Evolutionary conservation across 2,329 filamentous ascomycete genomes (phyloP), one percentile per base, ranked within the genome.

Genomic region (Ophiostoma triangulosporum): DNA sequence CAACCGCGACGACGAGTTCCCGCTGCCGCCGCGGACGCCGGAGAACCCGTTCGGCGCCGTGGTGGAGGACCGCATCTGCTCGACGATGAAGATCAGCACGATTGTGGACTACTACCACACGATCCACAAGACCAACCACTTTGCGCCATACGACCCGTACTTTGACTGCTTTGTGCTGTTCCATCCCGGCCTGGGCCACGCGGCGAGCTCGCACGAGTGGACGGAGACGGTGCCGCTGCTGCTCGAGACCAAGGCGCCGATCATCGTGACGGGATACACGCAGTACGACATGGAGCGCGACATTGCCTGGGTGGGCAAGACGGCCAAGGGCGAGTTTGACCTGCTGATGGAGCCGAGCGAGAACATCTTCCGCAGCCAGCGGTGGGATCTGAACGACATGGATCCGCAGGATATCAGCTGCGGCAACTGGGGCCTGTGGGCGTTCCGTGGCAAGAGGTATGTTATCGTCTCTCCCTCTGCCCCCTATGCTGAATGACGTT

Each of bases 21-120:
- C 93, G 1, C 76, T 97, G 1, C 93, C 94, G 1, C 79, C 86
- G 60, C 83, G 90, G 54, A 96, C 88, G 1, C 74, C 90, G 0
- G 71, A 74, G 9, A 98, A 98, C 65, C 93, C 93, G 0, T 98
- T 90, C 61, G 93, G 93, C 40, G 88, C 87, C n/a, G 77, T 98
- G 51, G 80, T 96, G 14, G 94, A 98, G 70, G 91, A 95, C 67
- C 82, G 91, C 51, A 77, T 98, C 8, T 88, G 85, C 64, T 82
- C 85, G 53, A 84, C 85, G 60, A 82, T 97, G 80, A 98, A 98
- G 73, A 95, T 98, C 64, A 93, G 85, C 66, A 98, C 94, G 0
- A 95, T 90, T 63, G 91, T 97, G 51, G 93, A 98, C 62, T 96
- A 98, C 71, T 98, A 94, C 72, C 91, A 98, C 69, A 97, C 88